Evolutionary conservation across 495 filamentous ascomycete species (phyloP), one percentile per base, ranked within the genome.

Genomic region (Aspergillus egyptiacus): DNA sequence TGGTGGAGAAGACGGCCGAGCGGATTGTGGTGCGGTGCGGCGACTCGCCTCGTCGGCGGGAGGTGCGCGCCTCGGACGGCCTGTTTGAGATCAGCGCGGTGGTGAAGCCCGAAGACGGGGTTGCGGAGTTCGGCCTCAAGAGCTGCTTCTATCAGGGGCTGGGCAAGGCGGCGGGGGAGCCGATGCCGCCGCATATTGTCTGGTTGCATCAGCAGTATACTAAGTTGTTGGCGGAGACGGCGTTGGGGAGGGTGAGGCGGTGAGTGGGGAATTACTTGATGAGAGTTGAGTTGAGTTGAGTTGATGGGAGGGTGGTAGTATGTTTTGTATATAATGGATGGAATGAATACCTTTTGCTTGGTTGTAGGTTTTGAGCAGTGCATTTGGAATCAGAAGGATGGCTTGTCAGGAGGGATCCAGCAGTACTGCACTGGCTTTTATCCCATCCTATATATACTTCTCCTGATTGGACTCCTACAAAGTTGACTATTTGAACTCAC

Each of bases 51-150:
- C 68, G 79, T 40, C 75, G 76, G 20, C 54, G 51, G 22, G 78
- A 69, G 0, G 71, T 82, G 20, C 69, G 84, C 28, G 68, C 73
- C 18, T 80, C 75, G 14, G 85, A 88, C 61, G 84, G 85, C 0
- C 65, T 89, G 22, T 85, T 89, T 54, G 76, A 85, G 58, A 81
- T 89, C 57, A 72, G 75, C 17, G 82, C 81, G 0, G 68, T 71
- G 20, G 70, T 87, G 42, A 82, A 86, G 56, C 63, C 63, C 36
- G 74, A 79, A 2, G 68, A 79, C 37, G 72, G 74, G 11, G 72
- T 81, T 35, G 85, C 72, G 7, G 80, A 83, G 58, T 81, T 88
- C 49, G 71, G 68, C 7, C 65, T 89, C 41, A 87, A 87, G 77
- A 85, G 79, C 55, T 74, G 74, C 54, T 76, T 86, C 56, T 84